Evolutionary conservation across 331 rosid genomes (phyloP).

Genomic region (Quercus tomentella): DNA sequence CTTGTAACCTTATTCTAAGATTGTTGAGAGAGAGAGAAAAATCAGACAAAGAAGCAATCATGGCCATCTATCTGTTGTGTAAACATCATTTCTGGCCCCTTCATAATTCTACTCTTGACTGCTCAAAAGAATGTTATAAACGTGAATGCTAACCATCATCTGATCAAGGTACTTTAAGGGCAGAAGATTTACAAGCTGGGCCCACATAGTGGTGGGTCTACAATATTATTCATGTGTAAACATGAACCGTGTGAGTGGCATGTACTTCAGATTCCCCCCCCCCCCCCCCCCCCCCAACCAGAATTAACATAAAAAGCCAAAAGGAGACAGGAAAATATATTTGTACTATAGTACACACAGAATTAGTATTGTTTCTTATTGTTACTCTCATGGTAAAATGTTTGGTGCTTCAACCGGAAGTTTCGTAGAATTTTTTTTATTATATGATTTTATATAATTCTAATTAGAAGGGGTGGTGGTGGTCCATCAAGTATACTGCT

Average conservation of each 20-base stretch:
- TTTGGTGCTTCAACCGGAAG: conserved; percentile 49
- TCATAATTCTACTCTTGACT: conserved; percentile 57
- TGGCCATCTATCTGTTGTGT: conserved; percentile 42
- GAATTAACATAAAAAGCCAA: conserved; percentile 18
- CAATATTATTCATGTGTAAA: neutral
- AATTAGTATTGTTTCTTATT: conserved; percentile 5
- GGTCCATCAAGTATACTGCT: conserved; percentile 84
- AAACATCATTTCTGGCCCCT: conserved; percentile 51
- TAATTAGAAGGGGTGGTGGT: conserved; percentile 70
- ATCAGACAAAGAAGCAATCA: conserved; percentile 43
- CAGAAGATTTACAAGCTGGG: conserved; percentile 38
- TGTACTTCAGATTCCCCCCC: neutral
- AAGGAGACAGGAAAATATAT: conserved; percentile 4
- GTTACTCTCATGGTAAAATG: conserved; percentile 12
- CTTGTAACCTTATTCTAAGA: too few relatives aligned
- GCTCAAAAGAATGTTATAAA: conserved; percentile 47
- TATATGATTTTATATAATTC: conserved; percentile 27
- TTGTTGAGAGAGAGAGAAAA: neutral
- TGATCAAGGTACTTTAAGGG: conserved; percentile 35
- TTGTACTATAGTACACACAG: neutral
- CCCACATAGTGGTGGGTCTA: conserved; percentile 31
- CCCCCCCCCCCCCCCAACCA: neutral
- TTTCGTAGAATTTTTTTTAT: conserved; percentile 13
- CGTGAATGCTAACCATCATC: conserved; percentile 72
- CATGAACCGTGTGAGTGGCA: neutral